phyloP scores from a whole-genome alignment of 192 early-diverging fungal species.

The Mortierella alpina region DNA sequence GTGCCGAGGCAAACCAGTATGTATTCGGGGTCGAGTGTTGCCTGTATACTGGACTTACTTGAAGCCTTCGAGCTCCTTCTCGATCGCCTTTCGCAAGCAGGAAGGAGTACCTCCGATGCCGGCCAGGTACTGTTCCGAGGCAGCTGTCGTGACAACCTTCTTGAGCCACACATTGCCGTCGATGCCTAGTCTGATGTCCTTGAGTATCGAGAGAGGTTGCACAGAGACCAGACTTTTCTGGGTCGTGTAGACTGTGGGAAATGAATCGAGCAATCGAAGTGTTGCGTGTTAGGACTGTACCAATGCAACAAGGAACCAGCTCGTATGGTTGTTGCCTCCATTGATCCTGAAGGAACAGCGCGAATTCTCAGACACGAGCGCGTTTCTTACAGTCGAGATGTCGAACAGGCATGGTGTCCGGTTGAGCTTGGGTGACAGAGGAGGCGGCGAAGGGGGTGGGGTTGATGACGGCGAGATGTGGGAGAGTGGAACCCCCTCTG shows the following conservation, averaged over 20 bases:
- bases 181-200: constrained; percentile 78
- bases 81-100: constrained; percentile 66
- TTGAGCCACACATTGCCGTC: constrained; percentile 86
- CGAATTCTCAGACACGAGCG: too few species aligned
- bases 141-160: constrained; percentile 60
- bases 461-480: too few species aligned
- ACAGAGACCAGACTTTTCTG: constrained; percentile 33
- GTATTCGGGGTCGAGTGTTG: not conserved
- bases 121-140: constrained; percentile 67
- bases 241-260: constrained; percentile 25
- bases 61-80: constrained; percentile 72
- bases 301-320: not conserved
- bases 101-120: constrained; percentile 78
- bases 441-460: not conserved
- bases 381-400: constrained; percentile 32
- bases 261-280: too few species aligned
- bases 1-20: not conserved
- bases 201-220: constrained; percentile 64
- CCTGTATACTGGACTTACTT: constrained; percentile 52
- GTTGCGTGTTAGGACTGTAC: not conserved
- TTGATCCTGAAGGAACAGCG: too few species aligned
- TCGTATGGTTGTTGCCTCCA: not conserved
- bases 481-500: too few species aligned
- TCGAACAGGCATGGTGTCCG: constrained; percentile 22
- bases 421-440: not conserved